Percentiles rank a stretch among this genome's conserved stretches.
These are phyloP conservation scores for Globisporangium spiculum DNA, from an alignment of 352 stramenopile species.

Conservation along the genomic window DNA sequence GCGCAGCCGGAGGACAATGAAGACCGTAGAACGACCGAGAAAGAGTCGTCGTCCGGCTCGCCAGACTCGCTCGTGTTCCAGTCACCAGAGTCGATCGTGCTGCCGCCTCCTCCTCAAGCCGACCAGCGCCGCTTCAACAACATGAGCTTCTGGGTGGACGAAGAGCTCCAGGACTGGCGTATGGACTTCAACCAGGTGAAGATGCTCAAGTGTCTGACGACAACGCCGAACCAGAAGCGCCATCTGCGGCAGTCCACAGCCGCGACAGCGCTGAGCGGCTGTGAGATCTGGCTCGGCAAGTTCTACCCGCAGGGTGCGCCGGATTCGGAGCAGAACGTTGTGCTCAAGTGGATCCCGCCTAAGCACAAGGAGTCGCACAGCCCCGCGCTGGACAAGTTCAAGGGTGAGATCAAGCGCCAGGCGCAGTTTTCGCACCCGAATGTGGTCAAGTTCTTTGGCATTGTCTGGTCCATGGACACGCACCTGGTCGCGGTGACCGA, in stretches of 20 bases:
- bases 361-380: slow-evolving; percentile 25
- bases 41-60: slow-evolving; percentile 4
- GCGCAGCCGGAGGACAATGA: slow-evolving; percentile 1
- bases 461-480: slow-evolving; percentile 66
- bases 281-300: slow-evolving; percentile 58
- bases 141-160: slow-evolving; percentile 60
- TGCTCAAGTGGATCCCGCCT: slow-evolving; percentile 53
- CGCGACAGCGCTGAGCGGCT: slow-evolving; percentile 27
- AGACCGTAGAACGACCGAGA: slow-evolving; percentile 5
- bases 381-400: slow-evolving; percentile 43
- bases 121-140: slow-evolving; percentile 24
- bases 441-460: slow-evolving; percentile 72
- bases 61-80: slow-evolving; percentile 5
- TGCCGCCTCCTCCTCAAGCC: background rate
- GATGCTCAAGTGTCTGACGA: slow-evolving; percentile 52
- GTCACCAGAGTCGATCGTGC: background rate
- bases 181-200: slow-evolving; percentile 63
- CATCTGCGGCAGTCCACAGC: slow-evolving; percentile 35
- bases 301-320: slow-evolving; percentile 24
- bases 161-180: slow-evolving; percentile 64
- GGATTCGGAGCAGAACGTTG: slow-evolving; percentile 38
- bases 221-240: slow-evolving; percentile 43
- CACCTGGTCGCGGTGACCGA: slow-evolving; percentile 68
- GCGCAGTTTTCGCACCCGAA: slow-evolving; percentile 68
- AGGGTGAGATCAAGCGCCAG: slow-evolving; percentile 56